Conservation (phyloP, 164 flowering plant genomes). For the Liriodendron chinense region DNA sequence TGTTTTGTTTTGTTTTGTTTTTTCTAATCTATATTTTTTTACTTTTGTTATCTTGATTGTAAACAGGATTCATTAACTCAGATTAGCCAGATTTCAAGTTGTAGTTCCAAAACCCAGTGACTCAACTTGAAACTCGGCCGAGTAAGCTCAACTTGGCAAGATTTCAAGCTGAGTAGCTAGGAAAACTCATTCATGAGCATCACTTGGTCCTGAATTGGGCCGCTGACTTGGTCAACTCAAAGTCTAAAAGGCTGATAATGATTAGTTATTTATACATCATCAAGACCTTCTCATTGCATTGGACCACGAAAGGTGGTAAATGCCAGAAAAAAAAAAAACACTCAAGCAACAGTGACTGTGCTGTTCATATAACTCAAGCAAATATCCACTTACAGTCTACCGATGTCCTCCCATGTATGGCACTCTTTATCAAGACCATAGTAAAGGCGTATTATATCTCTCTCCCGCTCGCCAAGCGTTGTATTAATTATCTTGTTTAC, state of each 20-base stretch:
- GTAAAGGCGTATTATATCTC: conserved; percentile 83
- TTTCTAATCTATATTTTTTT: too few relatives aligned
- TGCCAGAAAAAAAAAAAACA: not conserved
- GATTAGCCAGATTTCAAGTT: too few relatives aligned
- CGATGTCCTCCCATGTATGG: conserved; percentile 97
- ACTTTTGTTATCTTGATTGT: too few relatives aligned
- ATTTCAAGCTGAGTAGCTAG: too few relatives aligned
- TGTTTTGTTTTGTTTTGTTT: too few relatives aligned
- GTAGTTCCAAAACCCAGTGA: too few relatives aligned
- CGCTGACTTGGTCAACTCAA: not conserved
- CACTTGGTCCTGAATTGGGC: not conserved
- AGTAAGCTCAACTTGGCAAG: too few relatives aligned
- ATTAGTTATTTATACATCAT: not conserved
- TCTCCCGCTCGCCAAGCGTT: conserved; percentile 72
- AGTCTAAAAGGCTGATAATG: not conserved
- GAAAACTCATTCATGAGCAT: too few relatives aligned
- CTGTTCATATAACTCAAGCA: not conserved
- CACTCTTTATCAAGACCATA: conserved; percentile 80
- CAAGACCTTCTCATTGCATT: not conserved
- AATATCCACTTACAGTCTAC: conserved; percentile 60
- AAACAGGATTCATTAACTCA: too few relatives aligned
- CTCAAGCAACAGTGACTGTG: not conserved
- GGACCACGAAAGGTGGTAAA: not conserved
- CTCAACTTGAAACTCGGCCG: too few relatives aligned
- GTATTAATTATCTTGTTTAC: conserved; percentile 62